phyloP scores from a whole-genome alignment of 441 rosid genomes.

The Corymbia calophylla region DNA sequence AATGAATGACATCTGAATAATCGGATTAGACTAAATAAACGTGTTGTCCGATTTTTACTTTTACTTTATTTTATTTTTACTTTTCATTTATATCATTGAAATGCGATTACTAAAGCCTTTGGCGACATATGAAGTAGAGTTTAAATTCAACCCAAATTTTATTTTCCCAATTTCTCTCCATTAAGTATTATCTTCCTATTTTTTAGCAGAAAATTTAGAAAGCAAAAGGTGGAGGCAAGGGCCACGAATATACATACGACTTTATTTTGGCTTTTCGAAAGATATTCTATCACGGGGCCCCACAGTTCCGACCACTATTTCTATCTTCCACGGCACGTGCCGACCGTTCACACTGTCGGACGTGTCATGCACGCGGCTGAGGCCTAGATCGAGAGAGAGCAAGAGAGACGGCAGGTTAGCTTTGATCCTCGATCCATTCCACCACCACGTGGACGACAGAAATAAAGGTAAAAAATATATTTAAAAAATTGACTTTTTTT shows the following conservation, averaged over 20 bases:
- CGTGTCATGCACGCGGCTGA: neutral
- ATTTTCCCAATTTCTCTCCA: neutral
- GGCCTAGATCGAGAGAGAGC: neutral
- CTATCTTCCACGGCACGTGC: neutral
- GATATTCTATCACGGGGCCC: neutral
- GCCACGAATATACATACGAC: neutral
- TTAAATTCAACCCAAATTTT: neutral
- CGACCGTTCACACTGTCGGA: neutral
- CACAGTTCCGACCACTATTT: neutral
- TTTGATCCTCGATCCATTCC: neutral
- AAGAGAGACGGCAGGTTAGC: neutral
- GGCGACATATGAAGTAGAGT: neutral
- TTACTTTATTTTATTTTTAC: neutral
- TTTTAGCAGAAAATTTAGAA: neutral
- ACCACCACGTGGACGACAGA: neutral
- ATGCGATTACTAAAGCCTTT: neutral
- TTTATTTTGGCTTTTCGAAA: neutral
- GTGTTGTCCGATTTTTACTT: accelerated
- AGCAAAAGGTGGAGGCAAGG: neutral
- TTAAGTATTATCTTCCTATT: neutral
- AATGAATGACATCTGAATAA: neutral
- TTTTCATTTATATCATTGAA: neutral
- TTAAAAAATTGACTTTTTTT: neutral
- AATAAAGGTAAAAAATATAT: too few relatives aligned
- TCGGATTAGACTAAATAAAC: accelerated